phyloP scores from a whole-genome alignment of 345 rosid genomes.

The Salix koriyanagi region DNA sequence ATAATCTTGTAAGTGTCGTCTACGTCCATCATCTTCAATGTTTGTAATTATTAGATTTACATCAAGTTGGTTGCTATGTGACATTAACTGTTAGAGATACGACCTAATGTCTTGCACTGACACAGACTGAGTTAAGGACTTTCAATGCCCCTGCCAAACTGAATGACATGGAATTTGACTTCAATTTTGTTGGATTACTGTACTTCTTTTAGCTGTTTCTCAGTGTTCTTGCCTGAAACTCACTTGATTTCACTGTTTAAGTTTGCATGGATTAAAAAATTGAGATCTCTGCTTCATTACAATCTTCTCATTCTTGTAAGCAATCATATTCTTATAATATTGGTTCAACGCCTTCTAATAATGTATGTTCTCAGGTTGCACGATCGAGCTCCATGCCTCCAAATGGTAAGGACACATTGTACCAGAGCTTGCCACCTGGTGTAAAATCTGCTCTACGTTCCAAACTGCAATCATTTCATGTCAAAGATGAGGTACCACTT shows the following conservation, averaged over 20 bases:
- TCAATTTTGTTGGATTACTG: too few relatives aligned
- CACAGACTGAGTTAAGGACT: too few relatives aligned
- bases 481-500: conserved; percentile 59
- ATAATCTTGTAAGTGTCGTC: conserved; percentile 58
- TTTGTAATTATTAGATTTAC: neutral
- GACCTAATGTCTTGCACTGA: too few relatives aligned
- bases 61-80: neutral
- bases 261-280: too few relatives aligned
- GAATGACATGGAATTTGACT: too few relatives aligned
- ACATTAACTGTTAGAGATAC: neutral
- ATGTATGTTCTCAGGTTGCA: conserved; percentile 44
- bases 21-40: neutral
- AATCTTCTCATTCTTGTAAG: too few relatives aligned
- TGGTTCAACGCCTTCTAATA: neutral
- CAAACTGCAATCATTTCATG: conserved; percentile 42
- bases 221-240: too few relatives aligned
- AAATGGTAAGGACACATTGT: conserved; percentile 56
- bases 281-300: too few relatives aligned
- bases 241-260: too few relatives aligned
- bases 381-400: conserved; percentile 67
- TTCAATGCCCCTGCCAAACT: too few relatives aligned
- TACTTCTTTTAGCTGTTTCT: too few relatives aligned
- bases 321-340: too few relatives aligned
- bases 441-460: conserved; percentile 62
- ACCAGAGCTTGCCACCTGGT: conserved; percentile 56